Evolutionary conservation across 371 early-diverging fungal species (phyloP), one percentile per base, ranked within the genome.

Genomic region (Dinochytrium kinnereticum): DNA sequence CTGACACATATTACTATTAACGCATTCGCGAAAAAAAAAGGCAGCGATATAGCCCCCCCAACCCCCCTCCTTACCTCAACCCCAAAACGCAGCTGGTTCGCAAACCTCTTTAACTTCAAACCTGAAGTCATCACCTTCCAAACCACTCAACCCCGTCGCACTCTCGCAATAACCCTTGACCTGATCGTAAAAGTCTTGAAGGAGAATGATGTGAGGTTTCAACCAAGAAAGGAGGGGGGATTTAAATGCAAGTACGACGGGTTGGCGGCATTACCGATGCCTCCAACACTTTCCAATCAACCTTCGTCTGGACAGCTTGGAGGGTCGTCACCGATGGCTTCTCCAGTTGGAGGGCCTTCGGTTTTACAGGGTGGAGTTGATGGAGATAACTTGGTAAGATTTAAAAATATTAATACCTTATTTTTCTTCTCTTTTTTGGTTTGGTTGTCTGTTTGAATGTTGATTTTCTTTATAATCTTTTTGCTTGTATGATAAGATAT

Each of bases 161-260:
- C 44, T 17, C 57, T 53, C 57, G 71, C 67, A 19, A 44, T 55
- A 1, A 72, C 70, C 0, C 17, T 59, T 19, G 38, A 50, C 19
- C 19, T 13, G 33, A 34, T 76, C 19, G 68, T 17, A 10, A 37
- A 69, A 10, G 33, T 30, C 19, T 24, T 69, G 17, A 21, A 21
- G 2, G 61, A 40, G 39, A 30, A 53, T 2, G 78, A 77, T n/a
- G 73, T 81, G 53, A 70, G 69, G 53, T 71, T 57, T 65, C 81
- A 81, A 40, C 19, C 24, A 0, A 68, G 78, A 1, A 76, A 75
- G 39, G 78, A 74, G 10, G 77, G 76, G 40, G 83, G 82, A 0
- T 53, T 82, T 74, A 86, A 85, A 51, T 88, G 88, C 76, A 83
- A 86, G 40, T 80, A 71, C 59, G 85, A 87, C 59, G 84, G 68